Conservation (phyloP, 2,329 filamentous ascomycete species). For the Cladorrhinum sp. region DNA sequence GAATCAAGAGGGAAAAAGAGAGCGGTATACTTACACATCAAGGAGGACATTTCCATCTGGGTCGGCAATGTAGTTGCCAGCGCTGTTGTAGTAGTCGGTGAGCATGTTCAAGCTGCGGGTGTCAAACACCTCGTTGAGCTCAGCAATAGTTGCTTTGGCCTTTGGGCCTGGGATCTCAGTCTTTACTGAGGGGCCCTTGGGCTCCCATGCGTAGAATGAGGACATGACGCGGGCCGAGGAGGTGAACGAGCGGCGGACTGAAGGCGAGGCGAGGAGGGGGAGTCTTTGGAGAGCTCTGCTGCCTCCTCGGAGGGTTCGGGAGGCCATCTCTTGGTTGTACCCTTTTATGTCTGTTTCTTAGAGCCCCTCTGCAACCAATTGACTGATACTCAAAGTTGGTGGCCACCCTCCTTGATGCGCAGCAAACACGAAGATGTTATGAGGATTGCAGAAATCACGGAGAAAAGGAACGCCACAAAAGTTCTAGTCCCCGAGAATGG, state of each 20-base stretch:
- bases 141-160: slow-evolving; percentile 64
- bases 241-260: slow-evolving; percentile 26
- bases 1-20: neutral
- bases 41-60: slow-evolving; percentile 68
- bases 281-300: slow-evolving; percentile 18
- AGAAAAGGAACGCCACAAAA: slow-evolving; percentile 12
- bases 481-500: slow-evolving; percentile 11
- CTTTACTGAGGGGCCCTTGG: slow-evolving; percentile 51
- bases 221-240: slow-evolving; percentile 28
- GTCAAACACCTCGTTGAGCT: slow-evolving; percentile 78
- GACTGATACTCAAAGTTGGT: slow-evolving; percentile 2
- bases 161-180: slow-evolving; percentile 72
- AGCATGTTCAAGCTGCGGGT: slow-evolving; percentile 83
- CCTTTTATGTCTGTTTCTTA: neutral
- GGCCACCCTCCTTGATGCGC: slow-evolving; percentile 5
- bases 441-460: slow-evolving; percentile 6
- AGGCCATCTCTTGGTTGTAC: slow-evolving; percentile 5
- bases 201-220: slow-evolving; percentile 41
- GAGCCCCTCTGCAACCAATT: neutral
- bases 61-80: slow-evolving; percentile 78
- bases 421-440: slow-evolving; percentile 1
- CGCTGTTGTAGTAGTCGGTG: slow-evolving; percentile 68
- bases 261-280: slow-evolving; percentile 14
- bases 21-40: slow-evolving; percentile 56
- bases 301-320: slow-evolving; percentile 18